phyloP scores from a whole-genome alignment of 441 rosid genomes.

The Populus trichocarpa region DNA sequence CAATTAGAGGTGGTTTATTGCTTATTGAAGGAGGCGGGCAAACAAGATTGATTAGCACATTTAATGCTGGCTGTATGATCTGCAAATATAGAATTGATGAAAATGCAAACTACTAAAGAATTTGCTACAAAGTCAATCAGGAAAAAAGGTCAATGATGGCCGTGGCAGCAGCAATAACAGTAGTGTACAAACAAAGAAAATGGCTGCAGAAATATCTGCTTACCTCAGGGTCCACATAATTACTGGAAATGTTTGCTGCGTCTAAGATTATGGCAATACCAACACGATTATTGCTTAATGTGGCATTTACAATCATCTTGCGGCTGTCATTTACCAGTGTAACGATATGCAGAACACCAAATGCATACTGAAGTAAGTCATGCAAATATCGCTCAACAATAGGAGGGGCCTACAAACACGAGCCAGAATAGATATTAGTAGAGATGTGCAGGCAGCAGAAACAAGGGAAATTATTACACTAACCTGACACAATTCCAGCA shows the following conservation, averaged over 20 bases:
- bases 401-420: conserved; percentile 77
- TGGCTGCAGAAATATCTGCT: conserved; percentile 5
- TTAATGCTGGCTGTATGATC: conserved; percentile 95
- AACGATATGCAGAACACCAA: conserved; percentile 94
- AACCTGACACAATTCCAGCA: conserved; percentile 98
- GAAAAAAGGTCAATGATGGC: neutral
- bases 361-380: conserved; percentile 92
- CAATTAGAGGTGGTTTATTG: conserved; percentile 64
- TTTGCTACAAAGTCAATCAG: neutral
- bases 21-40: conserved; percentile 99
- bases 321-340: conserved; percentile 86
- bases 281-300: conserved; percentile 85
- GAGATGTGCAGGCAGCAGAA: conserved; percentile 7
- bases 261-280: conserved; percentile 95
- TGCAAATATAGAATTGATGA: conserved; percentile 28
- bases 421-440: conserved; percentile 14
- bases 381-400: conserved; percentile 88
- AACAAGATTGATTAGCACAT: conserved; percentile 90
- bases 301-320: conserved; percentile 81
- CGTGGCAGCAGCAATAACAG: neutral
- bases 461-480: conserved; percentile 14
- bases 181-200: neutral
- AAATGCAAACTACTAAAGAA: conserved; percentile 3
- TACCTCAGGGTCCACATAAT: conserved; percentile 95
- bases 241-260: conserved; percentile 82